Evolutionary conservation across 352 stramenopile species (phyloP), one percentile per base, ranked within the genome.

Genomic region (Globisporangium echinulatum): DNA sequence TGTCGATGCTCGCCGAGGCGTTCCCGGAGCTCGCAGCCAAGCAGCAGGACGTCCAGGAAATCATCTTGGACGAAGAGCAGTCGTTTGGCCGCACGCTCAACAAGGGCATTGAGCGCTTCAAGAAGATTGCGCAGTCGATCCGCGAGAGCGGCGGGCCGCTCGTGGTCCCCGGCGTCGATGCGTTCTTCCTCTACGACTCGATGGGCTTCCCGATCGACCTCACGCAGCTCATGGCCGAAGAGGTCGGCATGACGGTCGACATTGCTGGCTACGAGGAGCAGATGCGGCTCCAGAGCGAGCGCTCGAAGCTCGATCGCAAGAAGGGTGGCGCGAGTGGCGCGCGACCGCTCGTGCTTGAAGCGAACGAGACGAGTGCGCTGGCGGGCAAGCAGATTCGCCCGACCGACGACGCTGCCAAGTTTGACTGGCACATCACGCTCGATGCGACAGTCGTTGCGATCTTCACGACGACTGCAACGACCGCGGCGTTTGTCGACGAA

Each of bases 181-280:
- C 96, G 4, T 99, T 99, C 79, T 99, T 98, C 70, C 70, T 99
- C 17, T 99, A 99, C 74, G 96, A 99, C 67, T 98, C 97, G 25
- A 92, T 99, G 73, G 97, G 97, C 53, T 99, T 99, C 79, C 97
- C 97, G 6, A 80, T 99, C 52, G 97, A 99, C 73, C 82, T 99
- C 66, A 99, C 97, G 11, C 85, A 98, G 69, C 90, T 98, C 67
- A 99, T 99, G 94, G 93, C 90, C 7, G 96, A 98, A 74, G 94
- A 98, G 67, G 74, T 93, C 51, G 94, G 90, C 9, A 77, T 99
- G 70, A 98, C 78, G 15, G 82, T 99, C 38, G 95, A 99, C 69
- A 75, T 92, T 42, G 88, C 94, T 62, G 95, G 96, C 33, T 98
- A 98, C 72, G 82, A 94, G 37, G 72, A 98, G 42, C 89, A 96